Evolutionary conservation across 495 filamentous ascomycete genomes (phyloP).

Genomic region (Cercophora samala): DNA sequence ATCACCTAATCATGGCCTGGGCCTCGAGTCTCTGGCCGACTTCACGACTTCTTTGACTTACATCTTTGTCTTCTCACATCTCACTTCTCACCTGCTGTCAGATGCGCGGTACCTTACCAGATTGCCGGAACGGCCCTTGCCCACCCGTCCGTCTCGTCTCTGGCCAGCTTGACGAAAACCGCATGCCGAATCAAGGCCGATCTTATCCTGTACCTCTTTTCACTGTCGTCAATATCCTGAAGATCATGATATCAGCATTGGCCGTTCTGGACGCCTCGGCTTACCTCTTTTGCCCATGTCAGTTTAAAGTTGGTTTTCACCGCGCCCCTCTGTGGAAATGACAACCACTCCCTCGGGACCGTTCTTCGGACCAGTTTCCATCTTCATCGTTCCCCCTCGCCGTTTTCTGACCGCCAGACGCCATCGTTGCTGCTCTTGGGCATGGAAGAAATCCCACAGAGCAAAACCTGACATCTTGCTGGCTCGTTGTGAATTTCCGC

Average conservation of each 20-base stretch:
- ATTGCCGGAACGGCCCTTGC: conserved; percentile 23
- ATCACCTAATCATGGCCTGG: too few species aligned
- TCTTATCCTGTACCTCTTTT: too few species aligned
- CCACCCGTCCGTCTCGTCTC: conserved; percentile 9
- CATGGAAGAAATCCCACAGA: background rate
- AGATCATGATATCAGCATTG: background rate
- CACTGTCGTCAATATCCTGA: too few species aligned
- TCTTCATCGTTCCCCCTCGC: background rate
- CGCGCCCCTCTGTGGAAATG: background rate
- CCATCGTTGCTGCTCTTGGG: background rate
- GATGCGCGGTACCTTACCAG: conserved; percentile 14
- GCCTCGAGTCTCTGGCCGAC: too few species aligned
- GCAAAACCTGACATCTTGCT: background rate
- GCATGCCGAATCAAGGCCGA: too few species aligned
- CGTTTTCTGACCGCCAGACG: background rate
- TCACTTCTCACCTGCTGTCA: conserved; percentile 15
- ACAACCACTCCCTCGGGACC: background rate
- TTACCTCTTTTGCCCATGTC: conserved; percentile 4
- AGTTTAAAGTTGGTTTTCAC: background rate
- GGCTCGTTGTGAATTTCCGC: background rate
- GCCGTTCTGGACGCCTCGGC: background rate
- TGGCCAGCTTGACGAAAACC: conserved; percentile 1
- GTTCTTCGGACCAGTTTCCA: background rate
- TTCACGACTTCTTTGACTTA: background rate
- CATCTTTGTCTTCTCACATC: background rate